These are phyloP conservation scores for Emergomyces africanus DNA, from an alignment of 2,329 filamentous ascomycete genomes.

Conservation along the genomic window DNA sequence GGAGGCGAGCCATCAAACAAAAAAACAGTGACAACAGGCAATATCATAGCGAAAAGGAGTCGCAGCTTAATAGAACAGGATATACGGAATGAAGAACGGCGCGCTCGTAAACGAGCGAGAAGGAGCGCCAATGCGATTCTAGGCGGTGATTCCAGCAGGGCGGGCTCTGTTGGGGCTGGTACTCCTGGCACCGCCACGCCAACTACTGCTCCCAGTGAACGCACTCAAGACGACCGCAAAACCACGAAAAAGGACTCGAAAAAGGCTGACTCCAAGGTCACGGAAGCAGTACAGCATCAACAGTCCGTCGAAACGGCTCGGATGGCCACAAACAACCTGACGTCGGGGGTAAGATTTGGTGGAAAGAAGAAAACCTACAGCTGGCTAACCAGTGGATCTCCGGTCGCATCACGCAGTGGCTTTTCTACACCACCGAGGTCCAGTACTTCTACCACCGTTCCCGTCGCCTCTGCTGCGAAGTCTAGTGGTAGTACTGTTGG, in stretches of 20 bases:
- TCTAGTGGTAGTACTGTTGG: constrained; percentile 16
- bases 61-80: constrained; percentile 54
- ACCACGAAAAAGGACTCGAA: constrained; percentile 81
- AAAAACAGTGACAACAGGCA: constrained; percentile 21
- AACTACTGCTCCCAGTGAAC: constrained; percentile 19
- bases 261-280: constrained; percentile 59
- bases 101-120: constrained; percentile 53
- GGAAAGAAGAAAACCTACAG: constrained; percentile 36
- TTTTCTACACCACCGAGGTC: constrained; percentile 27
- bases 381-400: constrained; percentile 26
- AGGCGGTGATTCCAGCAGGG: constrained; percentile 35
- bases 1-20: constrained; percentile 7
- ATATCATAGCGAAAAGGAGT: constrained; percentile 38
- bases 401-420: constrained; percentile 20
- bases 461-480: constrained; percentile 9
- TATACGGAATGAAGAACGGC: constrained; percentile 58
- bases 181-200: constrained; percentile 47
- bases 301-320: constrained; percentile 74
- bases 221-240: constrained; percentile 52
- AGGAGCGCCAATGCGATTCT: constrained; percentile 44
- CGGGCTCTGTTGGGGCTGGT: constrained; percentile 46
- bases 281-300: constrained; percentile 64
- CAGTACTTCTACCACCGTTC: constrained; percentile 12
- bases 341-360: constrained; percentile 36
- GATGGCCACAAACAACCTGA: constrained; percentile 56